A percentile compares a stretch with the other conserved stretches of the same genome.
Conservation (phyloP, 1,284 basidiomycete genomes). For the Tremellales sp. region DNA sequence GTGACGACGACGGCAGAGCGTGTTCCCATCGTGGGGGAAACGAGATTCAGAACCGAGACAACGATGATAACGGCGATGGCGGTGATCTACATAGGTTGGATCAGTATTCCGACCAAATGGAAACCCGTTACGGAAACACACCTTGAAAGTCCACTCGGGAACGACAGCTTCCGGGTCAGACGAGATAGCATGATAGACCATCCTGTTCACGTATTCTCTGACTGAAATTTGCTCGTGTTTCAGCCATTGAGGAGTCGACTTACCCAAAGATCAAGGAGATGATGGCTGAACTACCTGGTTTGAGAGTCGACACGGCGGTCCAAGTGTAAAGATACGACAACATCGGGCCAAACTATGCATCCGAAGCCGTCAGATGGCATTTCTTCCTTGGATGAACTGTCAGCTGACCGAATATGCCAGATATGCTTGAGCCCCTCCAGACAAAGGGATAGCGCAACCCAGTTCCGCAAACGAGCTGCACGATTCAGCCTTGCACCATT, state of each 20-base stretch:
- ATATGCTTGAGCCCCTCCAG: conserved; percentile 88
- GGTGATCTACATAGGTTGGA: conserved; percentile 68
- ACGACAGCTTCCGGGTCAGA: conserved; percentile 55
- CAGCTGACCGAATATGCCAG: conserved; percentile 65
- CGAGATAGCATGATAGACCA: conserved; percentile 49
- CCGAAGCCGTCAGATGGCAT: conserved; percentile 6
- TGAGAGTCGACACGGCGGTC: conserved; percentile 83
- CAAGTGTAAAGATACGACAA: conserved; percentile 82
- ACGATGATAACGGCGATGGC: conserved; percentile 68
- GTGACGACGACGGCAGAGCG: conserved; percentile 82
- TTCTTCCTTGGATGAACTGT: no score
- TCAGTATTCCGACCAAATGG: conserved; percentile 68
- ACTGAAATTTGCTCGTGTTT: conserved; percentile 54
- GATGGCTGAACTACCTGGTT: conserved; percentile 58
- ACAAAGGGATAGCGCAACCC: conserved; percentile 53
- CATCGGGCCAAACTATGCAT: conserved; percentile 67
- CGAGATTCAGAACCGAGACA: conserved; percentile 72
- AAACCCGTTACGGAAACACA: conserved; percentile 66
- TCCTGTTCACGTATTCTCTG: conserved; percentile 73
- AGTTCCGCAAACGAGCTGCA: conserved; percentile 82
- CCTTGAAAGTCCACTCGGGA: conserved; percentile 89
- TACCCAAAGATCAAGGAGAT: conserved; percentile 58
- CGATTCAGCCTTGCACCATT: background rate
- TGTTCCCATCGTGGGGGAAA: conserved; percentile 73
- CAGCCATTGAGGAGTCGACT: conserved; percentile 13